Evolutionary conservation across 495 filamentous ascomycete genomes (phyloP).

Genomic region (Penicillium flavigenum): DNA sequence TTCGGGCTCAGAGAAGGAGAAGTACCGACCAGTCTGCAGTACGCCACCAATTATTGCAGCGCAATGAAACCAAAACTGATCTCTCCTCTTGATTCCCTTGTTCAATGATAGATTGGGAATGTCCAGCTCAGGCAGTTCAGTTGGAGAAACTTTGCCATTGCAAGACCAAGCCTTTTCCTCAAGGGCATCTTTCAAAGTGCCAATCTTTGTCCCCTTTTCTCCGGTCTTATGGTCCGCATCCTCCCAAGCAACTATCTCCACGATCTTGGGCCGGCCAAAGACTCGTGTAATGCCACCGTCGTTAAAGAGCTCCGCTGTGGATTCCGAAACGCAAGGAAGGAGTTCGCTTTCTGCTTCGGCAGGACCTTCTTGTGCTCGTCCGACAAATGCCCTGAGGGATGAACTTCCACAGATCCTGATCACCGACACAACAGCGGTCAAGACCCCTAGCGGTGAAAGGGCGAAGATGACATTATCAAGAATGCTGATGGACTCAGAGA

Average conservation of each 20-base stretch:
- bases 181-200: constrained; percentile 34
- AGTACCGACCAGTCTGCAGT: constrained; percentile 35
- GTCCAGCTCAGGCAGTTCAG: constrained; percentile 31
- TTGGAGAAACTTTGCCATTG: background rate
- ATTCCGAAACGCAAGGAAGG: constrained; percentile 43
- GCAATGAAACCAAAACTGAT: constrained; percentile 36
- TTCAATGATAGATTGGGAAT: constrained; percentile 51
- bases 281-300: constrained; percentile 44
- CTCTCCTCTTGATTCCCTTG: constrained; percentile 39
- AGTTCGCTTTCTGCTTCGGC: constrained; percentile 44
- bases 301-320: constrained; percentile 46
- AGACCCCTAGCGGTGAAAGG: constrained; percentile 53
- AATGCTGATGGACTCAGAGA: constrained; percentile 50
- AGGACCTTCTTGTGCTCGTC: constrained; percentile 46
- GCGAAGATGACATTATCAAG: constrained; percentile 56
- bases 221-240: constrained; percentile 20
- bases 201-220: constrained; percentile 22
- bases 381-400: constrained; percentile 54
- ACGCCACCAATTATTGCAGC: constrained; percentile 31
- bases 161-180: constrained; percentile 27
- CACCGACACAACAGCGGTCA: constrained; percentile 53
- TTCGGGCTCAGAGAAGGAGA: background rate
- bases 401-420: constrained; percentile 54
- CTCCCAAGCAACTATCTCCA: constrained; percentile 43
- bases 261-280: constrained; percentile 40